Evolutionary conservation across 768 basidiomycete species (phyloP), one percentile per base, ranked within the genome.

Genomic region (Mycena alexandri): DNA sequence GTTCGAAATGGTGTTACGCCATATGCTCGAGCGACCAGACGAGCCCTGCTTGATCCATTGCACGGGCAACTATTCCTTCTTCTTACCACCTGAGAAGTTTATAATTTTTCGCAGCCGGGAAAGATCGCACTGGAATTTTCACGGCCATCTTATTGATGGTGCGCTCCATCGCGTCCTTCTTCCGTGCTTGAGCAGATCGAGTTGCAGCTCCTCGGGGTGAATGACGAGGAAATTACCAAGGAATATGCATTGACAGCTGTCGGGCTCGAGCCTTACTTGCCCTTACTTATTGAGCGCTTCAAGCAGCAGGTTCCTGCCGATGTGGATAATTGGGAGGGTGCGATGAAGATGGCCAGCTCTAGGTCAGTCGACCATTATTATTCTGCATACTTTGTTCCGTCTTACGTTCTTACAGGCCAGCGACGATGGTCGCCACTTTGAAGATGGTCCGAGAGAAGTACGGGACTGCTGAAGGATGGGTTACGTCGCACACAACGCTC

Each of bases 41-140:
- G 75, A 81, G 38, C 79, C 80, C 11, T 81, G 79, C 67, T 69
- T 85, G 24, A 72, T 84, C 17, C 82, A 84, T 67, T 85, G 83
- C 71, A 84, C 83, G 38, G 81, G n/a, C n/a, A n/a, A n/a, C n/a
- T n/a, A n/a, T n/a, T n/a, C n/a, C n/a, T 83, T 83, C 48, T 47
- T 73, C 16, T 38, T 21, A 53, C 7, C 1, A 19, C n/a, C n/a
- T n/a, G 9, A 36, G 6, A 19, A 17, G 19, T 52, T 38, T 9
- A 9, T 54, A 1, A 29, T 29, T 29, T 29, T 29, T 29, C 29
- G 6, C 59, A 84, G 82, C 77, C 22, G 84, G 84, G 4, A 84
- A 85, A 66, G 83, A 85, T 72, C 70, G 84, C 34, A 83, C 83
- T 6, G 83, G 81, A 5, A 59, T 83, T 13, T 77, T 82, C 61